Evolutionary conservation across 345 rosid species (phyloP).

Genomic region (Salix exigua): DNA sequence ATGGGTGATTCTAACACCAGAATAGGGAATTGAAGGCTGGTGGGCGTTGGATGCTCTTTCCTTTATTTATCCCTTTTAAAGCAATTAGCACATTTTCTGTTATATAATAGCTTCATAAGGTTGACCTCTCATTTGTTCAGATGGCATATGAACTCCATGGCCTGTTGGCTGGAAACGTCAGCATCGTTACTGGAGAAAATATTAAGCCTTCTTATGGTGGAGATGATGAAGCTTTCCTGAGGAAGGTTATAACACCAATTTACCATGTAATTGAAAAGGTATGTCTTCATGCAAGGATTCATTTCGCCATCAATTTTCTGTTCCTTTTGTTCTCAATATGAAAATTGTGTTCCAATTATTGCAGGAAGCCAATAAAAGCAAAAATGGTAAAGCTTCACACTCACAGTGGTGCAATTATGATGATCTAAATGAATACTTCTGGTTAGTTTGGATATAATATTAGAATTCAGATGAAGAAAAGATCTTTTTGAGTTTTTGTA

Average conservation of each 20-base stretch:
- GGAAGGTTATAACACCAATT: constrained; percentile 87
- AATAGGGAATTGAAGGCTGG: no score
- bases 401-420: constrained; percentile 95
- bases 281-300: constrained; percentile 13
- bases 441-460: constrained; percentile 47
- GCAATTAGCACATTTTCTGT: constrained; percentile 1
- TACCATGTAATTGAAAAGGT: constrained; percentile 82
- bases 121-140: constrained; percentile 35
- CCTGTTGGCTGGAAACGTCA: constrained; percentile 93
- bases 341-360: constrained; percentile 17
- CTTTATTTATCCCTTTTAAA: background rate
- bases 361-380: constrained; percentile 82
- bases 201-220: constrained; percentile 98
- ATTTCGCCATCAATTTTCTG: constrained; percentile 5
- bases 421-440: constrained; percentile 95
- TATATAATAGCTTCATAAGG: background rate
- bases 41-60: no score
- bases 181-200: constrained; percentile 97
- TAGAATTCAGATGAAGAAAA: background rate
- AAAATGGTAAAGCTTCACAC: constrained; percentile 75
- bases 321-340: constrained; percentile 21
- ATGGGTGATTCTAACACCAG: no score
- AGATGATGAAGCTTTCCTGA: constrained; percentile 88
- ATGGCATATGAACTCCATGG: constrained; percentile 99
- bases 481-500: constrained; percentile 1